phyloP scores from a whole-genome alignment of 345 rosid species.

The Eucalyptus urophylla region DNA sequence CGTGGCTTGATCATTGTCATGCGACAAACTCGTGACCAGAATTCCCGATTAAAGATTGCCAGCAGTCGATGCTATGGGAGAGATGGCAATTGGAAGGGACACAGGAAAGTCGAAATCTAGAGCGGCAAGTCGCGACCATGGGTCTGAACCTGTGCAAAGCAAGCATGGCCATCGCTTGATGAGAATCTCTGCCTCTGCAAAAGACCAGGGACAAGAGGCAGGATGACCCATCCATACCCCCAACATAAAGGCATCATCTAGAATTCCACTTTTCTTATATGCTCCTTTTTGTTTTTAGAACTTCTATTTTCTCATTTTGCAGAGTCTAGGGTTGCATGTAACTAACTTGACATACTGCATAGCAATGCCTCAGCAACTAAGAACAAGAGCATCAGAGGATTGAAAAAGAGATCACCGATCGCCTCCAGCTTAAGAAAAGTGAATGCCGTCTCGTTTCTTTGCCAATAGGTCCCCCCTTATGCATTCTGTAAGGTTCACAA shows the following conservation, averaged over 20 bases:
- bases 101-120: background rate
- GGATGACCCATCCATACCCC: background rate
- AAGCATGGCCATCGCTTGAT: background rate
- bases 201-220: background rate
- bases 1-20: background rate
- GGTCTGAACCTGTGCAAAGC: background rate
- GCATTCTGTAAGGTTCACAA: background rate
- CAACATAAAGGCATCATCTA: background rate
- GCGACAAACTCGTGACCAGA: background rate
- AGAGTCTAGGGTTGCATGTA: background rate
- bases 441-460: background rate
- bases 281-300: background rate
- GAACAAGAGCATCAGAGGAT: background rate
- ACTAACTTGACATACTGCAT: background rate
- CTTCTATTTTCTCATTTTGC: background rate
- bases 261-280: background rate
- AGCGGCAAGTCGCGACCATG: accelerated
- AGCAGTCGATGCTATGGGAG: background rate
- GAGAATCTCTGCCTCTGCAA: background rate
- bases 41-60: background rate
- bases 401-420: background rate
- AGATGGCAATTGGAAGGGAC: background rate
- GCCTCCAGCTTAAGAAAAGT: background rate
- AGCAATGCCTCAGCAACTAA: background rate
- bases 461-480: background rate